Evolutionary conservation across 352 stramenopile genomes (phyloP).

Genomic region (Phytopythium vexans): DNA sequence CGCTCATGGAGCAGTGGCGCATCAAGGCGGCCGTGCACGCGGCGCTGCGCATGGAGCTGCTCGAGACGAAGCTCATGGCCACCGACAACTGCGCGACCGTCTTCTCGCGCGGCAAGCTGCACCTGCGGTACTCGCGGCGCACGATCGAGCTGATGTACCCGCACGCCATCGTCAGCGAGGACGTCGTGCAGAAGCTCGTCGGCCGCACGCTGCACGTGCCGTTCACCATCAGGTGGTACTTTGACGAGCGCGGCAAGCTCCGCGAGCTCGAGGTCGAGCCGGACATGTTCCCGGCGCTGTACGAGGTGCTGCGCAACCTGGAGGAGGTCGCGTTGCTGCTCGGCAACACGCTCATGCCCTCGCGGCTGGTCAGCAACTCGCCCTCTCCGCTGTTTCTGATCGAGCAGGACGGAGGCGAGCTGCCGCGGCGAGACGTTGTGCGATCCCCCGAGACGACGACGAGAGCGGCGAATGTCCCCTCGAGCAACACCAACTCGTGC

Average conservation of each 20-base stretch:
- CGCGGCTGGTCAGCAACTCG: no score
- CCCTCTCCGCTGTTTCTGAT: no score
- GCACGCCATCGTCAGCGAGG: slow-evolving; percentile 22
- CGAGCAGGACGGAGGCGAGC: no score
- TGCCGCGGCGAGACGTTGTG: no score
- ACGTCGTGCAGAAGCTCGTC: slow-evolving; percentile 43
- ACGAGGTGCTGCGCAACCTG: slow-evolving; percentile 32
- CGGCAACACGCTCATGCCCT: not conserved
- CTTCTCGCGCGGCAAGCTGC: slow-evolving; percentile 22
- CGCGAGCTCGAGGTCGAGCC: slow-evolving; percentile 27
- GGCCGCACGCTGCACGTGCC: slow-evolving; percentile 36
- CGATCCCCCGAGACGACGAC: not conserved
- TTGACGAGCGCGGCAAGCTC: slow-evolving; percentile 25
- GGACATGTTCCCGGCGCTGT: slow-evolving; percentile 30
- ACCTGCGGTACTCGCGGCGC: slow-evolving; percentile 40
- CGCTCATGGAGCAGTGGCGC: slow-evolving; percentile 25
- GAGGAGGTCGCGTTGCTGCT: slow-evolving; percentile 36
- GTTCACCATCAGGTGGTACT: slow-evolving; percentile 42
- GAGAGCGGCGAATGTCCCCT: not conserved
- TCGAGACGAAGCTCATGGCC: slow-evolving; percentile 17
- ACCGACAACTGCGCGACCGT: slow-evolving; percentile 21
- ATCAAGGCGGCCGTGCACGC: slow-evolving; percentile 25
- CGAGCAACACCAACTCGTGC: not conserved
- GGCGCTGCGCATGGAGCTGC: slow-evolving; percentile 24
- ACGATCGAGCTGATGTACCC: slow-evolving; percentile 53